Percentiles rank a stretch among this genome's conserved stretches.
Conservation (phyloP, 306 rosid genomes). For the Corylus heterophylla region DNA sequence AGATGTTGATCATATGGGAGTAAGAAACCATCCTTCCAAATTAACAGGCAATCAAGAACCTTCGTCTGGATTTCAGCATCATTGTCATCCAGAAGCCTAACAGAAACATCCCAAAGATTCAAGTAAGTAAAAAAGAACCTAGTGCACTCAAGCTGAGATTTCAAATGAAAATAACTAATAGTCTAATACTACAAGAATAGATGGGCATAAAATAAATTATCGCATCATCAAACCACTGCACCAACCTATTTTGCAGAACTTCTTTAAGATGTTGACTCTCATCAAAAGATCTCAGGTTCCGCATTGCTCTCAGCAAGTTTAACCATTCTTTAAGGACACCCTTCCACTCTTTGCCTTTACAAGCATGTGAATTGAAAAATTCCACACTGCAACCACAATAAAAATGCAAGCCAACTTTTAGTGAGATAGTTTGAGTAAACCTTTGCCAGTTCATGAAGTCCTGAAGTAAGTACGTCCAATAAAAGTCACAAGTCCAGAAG, state of each 20-base stretch:
- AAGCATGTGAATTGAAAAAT: conserved; percentile 61
- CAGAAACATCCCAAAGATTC: conserved; percentile 28
- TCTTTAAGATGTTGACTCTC: conserved; percentile 69
- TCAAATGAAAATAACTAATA: conserved; percentile 2
- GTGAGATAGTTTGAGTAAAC: conserved; percentile 16
- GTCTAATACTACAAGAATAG: conserved; percentile 3
- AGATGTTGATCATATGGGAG: conserved; percentile 66
- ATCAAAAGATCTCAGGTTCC: conserved; percentile 63
- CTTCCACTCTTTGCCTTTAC: conserved; percentile 94
- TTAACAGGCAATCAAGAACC: conserved; percentile 79
- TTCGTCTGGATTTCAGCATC: conserved; percentile 81
- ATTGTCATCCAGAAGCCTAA: conserved; percentile 86
- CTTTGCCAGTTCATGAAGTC: conserved; percentile 13
- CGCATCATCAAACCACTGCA: conserved; percentile 18
- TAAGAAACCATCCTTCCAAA: conserved; percentile 79
- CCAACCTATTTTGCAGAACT: conserved; percentile 77
- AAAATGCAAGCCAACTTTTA: conserved; percentile 31
- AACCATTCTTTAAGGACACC: conserved; percentile 85
- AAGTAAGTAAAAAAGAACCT: background rate
- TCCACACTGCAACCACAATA: conserved; percentile 62
- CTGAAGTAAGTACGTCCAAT: background rate
- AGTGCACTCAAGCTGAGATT: background rate
- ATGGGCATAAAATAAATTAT: background rate
- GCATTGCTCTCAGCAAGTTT: conserved; percentile 76
- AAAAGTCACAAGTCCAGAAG: conserved; percentile 22